Evolutionary conservation across 1,284 basidiomycete genomes (phyloP).

Genomic region (Anthracocystis walkeri): DNA sequence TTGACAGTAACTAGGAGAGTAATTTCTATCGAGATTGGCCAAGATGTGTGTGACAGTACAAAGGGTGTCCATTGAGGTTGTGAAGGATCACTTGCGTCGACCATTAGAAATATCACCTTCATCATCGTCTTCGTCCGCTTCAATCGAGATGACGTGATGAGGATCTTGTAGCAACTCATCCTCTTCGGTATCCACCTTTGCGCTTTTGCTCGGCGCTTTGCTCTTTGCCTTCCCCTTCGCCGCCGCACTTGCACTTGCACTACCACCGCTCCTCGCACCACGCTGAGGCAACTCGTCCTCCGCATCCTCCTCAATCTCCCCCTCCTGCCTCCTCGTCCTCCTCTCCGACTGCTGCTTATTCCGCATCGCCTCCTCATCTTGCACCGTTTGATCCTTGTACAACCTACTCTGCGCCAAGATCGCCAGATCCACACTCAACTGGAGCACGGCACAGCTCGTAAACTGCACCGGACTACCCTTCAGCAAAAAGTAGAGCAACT

Average conservation of each 20-base stretch:
- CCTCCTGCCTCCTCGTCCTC: not conserved
- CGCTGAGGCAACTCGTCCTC: not conserved
- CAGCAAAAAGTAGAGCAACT: constrained; percentile 59
- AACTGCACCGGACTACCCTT: constrained; percentile 52
- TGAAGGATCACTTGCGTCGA: constrained; percentile 12
- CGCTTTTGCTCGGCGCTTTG: not conserved
- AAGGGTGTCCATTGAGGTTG: not conserved
- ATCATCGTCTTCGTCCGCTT: constrained; percentile 53
- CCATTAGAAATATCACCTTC: constrained; percentile 29
- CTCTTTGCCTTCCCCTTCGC: constrained; percentile 11
- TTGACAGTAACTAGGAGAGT: too few relatives aligned
- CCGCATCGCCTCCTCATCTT: constrained; percentile 48
- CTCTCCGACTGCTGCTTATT: not conserved
- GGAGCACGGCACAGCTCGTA: constrained; percentile 54
- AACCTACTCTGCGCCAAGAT: constrained; percentile 65
- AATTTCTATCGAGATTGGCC: not conserved
- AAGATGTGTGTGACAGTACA: not conserved
- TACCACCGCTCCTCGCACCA: not conserved
- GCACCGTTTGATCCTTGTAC: constrained; percentile 63
- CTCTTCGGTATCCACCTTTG: not conserved
- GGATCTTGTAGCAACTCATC: constrained; percentile 25
- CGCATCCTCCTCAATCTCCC: constrained; percentile 21
- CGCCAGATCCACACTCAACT: constrained; percentile 67
- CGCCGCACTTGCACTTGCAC: not conserved
- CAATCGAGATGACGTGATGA: constrained; percentile 41